Base-by-base conservation (phyloP, 2,329 filamentous ascomycete genomes). In the Ceratocystiopsis brevicomis region DNA sequence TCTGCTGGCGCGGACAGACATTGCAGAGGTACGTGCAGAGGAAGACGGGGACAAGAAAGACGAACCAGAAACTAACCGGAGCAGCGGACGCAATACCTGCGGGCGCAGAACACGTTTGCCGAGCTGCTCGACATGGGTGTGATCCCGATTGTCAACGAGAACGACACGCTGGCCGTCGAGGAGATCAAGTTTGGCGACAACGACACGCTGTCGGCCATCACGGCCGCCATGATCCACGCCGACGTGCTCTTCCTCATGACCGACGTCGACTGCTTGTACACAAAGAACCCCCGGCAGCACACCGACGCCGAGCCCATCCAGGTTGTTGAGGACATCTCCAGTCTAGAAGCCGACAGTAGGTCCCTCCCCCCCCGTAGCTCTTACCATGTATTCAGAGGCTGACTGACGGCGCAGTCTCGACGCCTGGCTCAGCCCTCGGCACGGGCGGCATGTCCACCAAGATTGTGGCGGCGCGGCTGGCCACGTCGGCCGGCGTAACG, bases 111-210 rank as follows among this genome's bases (percentile, higher is more conserved):
- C 56, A 96, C 90, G 0, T 83, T 98, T 57, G 73, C 76, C 42
- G 85, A 94, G 59, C 70, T 96, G 39, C 66, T 98, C 16, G 78
- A 87, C 54, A 90, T 95, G 80, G 87, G 87, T 2, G 88, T 96
- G 21, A 92, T 98, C 49, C 90, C 90, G 11, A 95, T 98, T 53
- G 90, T 98, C 50, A 98, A 98, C 55, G 90, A 98, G 63, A 98
- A 98, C 60, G 90, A 98, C 59, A 98, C 90, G 3, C 66, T 98
- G 44, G 85, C 87, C 19, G 90, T 98, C 50, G 83, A 88, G 38
- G 90, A 98, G 70, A 98, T 98, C 64, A 96, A 96, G 67, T 98
- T 98, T 57, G 90, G 90, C 51, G 90, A 98, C 67, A 98, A 98
- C 54, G 90, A 98, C 60, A 98, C 90, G 2, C 68, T 98, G 39